phyloP scores from a whole-genome alignment of 768 basidiomycete genomes.

The Lactarius deliciosus region DNA sequence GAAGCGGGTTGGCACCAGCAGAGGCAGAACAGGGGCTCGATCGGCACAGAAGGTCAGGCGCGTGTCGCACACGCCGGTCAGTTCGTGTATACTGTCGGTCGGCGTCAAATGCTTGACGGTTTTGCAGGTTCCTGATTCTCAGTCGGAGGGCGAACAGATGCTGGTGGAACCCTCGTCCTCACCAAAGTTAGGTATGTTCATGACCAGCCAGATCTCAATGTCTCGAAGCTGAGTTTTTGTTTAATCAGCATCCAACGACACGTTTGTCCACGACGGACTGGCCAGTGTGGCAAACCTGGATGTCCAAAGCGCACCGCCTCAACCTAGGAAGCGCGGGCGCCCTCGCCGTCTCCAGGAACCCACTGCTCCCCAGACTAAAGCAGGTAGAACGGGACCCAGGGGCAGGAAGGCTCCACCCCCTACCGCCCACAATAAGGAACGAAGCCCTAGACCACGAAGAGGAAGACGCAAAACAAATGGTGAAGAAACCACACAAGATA shows the following conservation, averaged over 20 bases:
- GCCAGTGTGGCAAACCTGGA: neutral
- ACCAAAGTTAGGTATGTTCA: conserved; percentile 15
- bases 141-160: conserved; percentile 11
- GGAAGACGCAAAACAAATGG: conserved; percentile 6
- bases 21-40: conserved; percentile 1
- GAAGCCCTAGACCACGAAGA: conserved; percentile 13
- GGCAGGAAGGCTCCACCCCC: conserved; percentile 15
- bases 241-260: neutral
- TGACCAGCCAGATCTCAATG: neutral
- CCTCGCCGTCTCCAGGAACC: conserved; percentile 2
- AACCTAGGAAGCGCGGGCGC: neutral
- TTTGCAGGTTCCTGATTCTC: conserved; percentile 24
- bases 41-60: neutral
- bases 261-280: neutral
- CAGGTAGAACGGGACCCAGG: conserved; percentile 2
- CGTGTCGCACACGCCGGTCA: conserved; percentile 12
- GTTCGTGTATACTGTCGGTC: neutral
- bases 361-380: neutral
- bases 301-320: neutral
- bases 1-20: conserved; percentile 17
- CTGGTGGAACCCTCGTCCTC: neutral
- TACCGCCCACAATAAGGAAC: conserved; percentile 10
- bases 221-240: neutral
- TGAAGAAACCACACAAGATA: conserved; percentile 3
- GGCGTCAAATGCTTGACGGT: neutral